These are phyloP conservation scores for Adansonia digitata DNA, from an alignment of 345 rosid species.

Conservation along the genomic window DNA sequence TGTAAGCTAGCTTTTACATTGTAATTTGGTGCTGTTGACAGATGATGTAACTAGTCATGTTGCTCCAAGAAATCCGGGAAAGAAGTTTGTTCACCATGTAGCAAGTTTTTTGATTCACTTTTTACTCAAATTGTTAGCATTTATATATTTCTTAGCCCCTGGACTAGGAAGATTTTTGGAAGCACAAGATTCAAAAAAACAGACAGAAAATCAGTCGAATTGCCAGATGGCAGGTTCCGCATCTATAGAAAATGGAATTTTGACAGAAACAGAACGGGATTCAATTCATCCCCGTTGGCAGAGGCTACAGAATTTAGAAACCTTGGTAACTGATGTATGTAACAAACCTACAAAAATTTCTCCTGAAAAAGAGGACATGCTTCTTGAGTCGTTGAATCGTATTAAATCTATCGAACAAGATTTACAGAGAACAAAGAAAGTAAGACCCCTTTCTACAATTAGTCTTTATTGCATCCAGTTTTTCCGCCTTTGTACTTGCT, in stretches of 20 bases:
- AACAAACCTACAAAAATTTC: constrained; percentile 68
- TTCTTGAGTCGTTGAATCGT: constrained; percentile 73
- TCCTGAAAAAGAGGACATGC: constrained; percentile 83
- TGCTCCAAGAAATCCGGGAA: constrained; percentile 26
- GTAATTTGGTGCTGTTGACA: constrained; percentile 30
- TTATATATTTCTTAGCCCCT: constrained; percentile 42
- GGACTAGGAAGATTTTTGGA: constrained; percentile 38
- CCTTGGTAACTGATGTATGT: constrained; percentile 56
- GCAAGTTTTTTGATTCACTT: constrained; percentile 32
- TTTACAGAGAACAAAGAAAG: constrained; percentile 84
- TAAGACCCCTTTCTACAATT: constrained; percentile 20
- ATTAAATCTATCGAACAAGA: constrained; percentile 81
- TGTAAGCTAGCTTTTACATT: neutral
- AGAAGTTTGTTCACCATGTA: constrained; percentile 32
- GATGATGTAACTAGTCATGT: constrained; percentile 32
- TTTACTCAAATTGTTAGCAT: constrained; percentile 44
- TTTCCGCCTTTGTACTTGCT: neutral
- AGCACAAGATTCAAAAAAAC: constrained; percentile 25
- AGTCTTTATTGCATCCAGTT: neutral
- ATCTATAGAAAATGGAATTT: constrained; percentile 26
- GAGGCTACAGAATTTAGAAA: constrained; percentile 77
- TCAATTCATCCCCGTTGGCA: constrained; percentile 69
- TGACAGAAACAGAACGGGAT: constrained; percentile 40
- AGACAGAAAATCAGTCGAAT: constrained; percentile 35
- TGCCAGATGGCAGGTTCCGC: constrained; percentile 29